phyloP scores from a whole-genome alignment of 257 asterid species.

The Penstemon barbatus region DNA sequence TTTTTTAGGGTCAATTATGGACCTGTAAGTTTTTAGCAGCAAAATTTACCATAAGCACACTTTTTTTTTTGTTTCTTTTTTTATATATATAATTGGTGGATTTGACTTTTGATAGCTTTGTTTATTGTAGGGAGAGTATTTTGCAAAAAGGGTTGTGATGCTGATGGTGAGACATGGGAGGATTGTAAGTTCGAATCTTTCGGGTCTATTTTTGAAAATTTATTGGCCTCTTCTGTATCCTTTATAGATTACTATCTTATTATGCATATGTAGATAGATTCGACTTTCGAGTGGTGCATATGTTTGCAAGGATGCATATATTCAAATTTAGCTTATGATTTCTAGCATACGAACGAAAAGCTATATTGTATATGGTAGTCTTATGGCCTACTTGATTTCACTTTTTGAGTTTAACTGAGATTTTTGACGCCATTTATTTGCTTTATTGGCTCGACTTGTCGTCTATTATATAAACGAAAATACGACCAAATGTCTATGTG shows the following conservation, averaged over 20 bases:
- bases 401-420: neutral
- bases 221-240: neutral
- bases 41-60: neutral
- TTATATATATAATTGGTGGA: neutral
- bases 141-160: constrained; percentile 88
- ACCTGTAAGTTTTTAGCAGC: too few species aligned
- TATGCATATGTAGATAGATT: neutral
- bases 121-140: constrained; percentile 79
- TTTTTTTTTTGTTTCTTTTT: neutral
- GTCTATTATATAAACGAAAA: neutral
- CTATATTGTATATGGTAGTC: neutral
- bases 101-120: constrained; percentile 21
- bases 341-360: neutral
- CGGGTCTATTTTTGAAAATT: neutral
- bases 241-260: constrained; percentile 27
- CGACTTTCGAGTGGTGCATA: neutral
- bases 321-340: neutral
- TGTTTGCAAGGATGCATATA: neutral
- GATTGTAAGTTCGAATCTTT: constrained; percentile 58
- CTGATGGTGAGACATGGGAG: constrained; percentile 83
- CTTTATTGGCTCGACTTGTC: constrained; percentile 4
- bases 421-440: neutral
- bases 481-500: neutral
- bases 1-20: neutral
- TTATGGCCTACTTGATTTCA: neutral